Conservation (phyloP, 2,329 filamentous ascomycete genomes). For the Alternaria longipes region DNA sequence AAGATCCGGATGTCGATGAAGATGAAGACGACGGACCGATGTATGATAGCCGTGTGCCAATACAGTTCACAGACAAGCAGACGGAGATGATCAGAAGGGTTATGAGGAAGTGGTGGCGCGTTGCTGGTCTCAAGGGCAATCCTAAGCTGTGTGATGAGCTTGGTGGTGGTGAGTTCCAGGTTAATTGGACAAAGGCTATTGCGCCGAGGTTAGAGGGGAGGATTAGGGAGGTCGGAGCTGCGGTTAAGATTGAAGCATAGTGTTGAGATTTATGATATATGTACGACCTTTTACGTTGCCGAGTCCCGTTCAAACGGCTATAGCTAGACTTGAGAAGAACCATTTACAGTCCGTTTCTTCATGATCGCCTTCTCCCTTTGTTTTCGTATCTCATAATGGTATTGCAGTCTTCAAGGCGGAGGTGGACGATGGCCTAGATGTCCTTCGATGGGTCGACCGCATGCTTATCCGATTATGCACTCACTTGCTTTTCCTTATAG, state of each 20-base stretch:
- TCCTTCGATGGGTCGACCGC: slow-evolving; percentile 95
- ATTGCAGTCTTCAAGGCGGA: slow-evolving; percentile 95
- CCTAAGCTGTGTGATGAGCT: slow-evolving; percentile 63
- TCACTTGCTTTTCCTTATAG: slow-evolving; percentile 65
- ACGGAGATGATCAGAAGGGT: slow-evolving; percentile 73
- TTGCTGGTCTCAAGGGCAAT: slow-evolving; percentile 68
- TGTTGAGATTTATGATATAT: background rate
- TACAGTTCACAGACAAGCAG: slow-evolving; percentile 46
- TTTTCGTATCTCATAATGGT: too few relatives aligned
- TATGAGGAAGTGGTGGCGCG: slow-evolving; percentile 75
- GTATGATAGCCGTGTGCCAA: slow-evolving; percentile 58
- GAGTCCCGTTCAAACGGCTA: background rate
- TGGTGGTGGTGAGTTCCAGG: slow-evolving; percentile 66
- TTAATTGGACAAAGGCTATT: slow-evolving; percentile 82
- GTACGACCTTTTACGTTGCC: background rate
- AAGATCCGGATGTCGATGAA: slow-evolving; percentile 49
- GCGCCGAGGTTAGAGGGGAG: slow-evolving; percentile 80
- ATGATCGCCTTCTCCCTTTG: too few relatives aligned
- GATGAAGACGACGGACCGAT: slow-evolving; percentile 53
- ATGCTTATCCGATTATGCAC: slow-evolving; percentile 98
- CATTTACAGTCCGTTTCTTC: too few relatives aligned
- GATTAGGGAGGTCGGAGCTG: slow-evolving; percentile 59
- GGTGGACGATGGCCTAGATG: slow-evolving; percentile 97
- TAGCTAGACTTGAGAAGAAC: too few relatives aligned
- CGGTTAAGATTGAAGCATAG: background rate